Conservation (phyloP, 2,329 filamentous ascomycete species). For the Cadophora sp. region DNA sequence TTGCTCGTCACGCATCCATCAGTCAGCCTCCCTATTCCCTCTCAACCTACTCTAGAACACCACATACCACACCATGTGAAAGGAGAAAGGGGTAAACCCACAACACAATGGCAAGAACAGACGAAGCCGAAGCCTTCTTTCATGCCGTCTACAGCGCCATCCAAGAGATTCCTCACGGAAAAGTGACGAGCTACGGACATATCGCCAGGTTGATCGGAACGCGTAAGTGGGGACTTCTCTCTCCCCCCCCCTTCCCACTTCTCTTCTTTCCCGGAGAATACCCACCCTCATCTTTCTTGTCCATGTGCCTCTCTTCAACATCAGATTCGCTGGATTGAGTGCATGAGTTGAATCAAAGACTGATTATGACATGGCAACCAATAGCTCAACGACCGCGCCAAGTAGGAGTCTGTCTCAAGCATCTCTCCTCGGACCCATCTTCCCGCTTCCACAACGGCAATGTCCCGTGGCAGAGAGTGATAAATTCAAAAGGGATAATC, state of each 20-base stretch:
- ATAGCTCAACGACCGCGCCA: constrained; percentile 77
- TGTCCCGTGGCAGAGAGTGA: constrained; percentile 94
- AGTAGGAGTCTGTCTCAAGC: constrained; percentile 89
- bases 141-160: constrained; percentile 81
- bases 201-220: constrained; percentile 76
- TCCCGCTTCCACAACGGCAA: constrained; percentile 72
- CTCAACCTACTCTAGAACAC: neutral
- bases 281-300: too few relatives aligned
- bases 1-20: neutral
- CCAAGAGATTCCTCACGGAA: constrained; percentile 82
- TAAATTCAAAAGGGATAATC: constrained; percentile 86
- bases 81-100: neutral
- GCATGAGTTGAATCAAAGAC: too few relatives aligned
- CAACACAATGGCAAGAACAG: constrained; percentile 67
- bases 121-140: constrained; percentile 79
- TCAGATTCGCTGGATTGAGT: too few relatives aligned
- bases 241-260: too few relatives aligned
- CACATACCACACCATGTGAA: constrained; percentile 7
- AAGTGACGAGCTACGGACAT: constrained; percentile 87
- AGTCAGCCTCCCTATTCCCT: neutral
- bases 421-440: constrained; percentile 66
- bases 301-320: too few relatives aligned
- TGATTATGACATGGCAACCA: too few relatives aligned
- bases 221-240: constrained; percentile 55
- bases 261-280: neutral